Evolutionary conservation across 1,139 yeast genomes (phyloP).

Genomic region (Saccharomyces hybrid): DNA sequence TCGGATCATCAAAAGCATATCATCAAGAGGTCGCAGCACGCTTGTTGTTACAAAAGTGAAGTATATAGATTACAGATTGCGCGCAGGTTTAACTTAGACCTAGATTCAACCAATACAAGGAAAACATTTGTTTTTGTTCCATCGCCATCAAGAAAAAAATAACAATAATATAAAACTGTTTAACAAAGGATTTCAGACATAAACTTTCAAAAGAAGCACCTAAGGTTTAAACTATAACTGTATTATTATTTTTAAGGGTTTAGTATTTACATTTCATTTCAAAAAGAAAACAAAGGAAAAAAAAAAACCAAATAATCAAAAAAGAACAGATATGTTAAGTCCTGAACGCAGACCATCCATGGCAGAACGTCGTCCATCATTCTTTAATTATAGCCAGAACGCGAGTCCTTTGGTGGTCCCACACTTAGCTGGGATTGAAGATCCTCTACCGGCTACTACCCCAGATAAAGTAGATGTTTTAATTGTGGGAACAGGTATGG

Average conservation of each 20-base stretch:
- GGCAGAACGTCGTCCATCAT: slow-evolving; percentile 55
- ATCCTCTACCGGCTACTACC: slow-evolving; percentile 45
- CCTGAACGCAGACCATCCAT: slow-evolving; percentile 51
- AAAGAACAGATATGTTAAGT: slow-evolving; percentile 17
- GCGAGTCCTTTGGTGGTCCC: slow-evolving; percentile 70
- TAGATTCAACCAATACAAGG: not conserved
- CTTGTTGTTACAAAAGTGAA: not conserved
- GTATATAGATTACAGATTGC: not conserved
- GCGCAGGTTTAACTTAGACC: not conserved
- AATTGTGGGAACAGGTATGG: slow-evolving; percentile 85
- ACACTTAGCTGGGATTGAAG: slow-evolving; percentile 67
- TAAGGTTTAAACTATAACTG: not conserved
- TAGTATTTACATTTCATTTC: not conserved
- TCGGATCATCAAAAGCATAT: not conserved
- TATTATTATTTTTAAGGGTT: not conserved
- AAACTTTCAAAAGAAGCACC: not conserved
- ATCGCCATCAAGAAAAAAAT: not conserved
- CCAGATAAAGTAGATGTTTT: slow-evolving; percentile 77
- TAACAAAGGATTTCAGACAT: not conserved
- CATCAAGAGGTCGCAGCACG: not conserved
- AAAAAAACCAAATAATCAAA: not conserved
- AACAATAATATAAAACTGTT: not conserved
- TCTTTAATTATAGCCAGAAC: slow-evolving; percentile 23
- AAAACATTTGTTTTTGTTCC: not conserved
- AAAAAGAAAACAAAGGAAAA: not conserved